These are phyloP conservation scores for Termitomyces sp. DNA, from an alignment of 768 basidiomycete species.

Conservation along the genomic window DNA sequence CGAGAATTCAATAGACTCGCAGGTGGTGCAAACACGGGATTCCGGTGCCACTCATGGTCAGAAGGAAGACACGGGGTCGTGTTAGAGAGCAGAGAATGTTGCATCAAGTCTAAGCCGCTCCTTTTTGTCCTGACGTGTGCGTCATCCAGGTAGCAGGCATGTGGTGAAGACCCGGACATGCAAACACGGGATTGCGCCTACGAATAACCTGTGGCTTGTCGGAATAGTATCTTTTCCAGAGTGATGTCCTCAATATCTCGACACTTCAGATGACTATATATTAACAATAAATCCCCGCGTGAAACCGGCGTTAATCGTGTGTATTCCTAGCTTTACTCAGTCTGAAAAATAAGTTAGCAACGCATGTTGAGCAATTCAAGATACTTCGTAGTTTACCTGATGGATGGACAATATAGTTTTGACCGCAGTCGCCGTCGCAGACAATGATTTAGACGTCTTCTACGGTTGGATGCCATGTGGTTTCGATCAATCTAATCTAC, in stretches of 20 bases:
- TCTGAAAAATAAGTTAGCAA: background rate
- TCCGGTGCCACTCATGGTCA: slow-evolving; percentile 13
- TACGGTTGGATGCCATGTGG: too few species aligned
- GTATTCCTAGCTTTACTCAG: background rate
- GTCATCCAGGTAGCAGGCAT: slow-evolving; percentile 10
- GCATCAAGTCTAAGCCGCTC: slow-evolving; percentile 8
- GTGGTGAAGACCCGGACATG: slow-evolving; percentile 12
- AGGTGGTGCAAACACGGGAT: slow-evolving; percentile 14
- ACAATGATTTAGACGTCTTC: too few species aligned
- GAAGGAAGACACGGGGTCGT: slow-evolving; percentile 3
- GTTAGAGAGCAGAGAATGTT: slow-evolving; percentile 3
- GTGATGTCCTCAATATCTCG: background rate
- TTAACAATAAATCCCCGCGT: background rate
- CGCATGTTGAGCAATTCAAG: too few species aligned
- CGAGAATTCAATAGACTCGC: slow-evolving; percentile 11
- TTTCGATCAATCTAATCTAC: background rate
- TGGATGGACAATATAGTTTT: too few species aligned
- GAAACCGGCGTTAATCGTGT: background rate
- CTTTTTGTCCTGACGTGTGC: slow-evolving; percentile 1
- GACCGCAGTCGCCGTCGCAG: background rate
- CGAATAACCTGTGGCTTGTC: background rate
- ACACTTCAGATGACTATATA: background rate
- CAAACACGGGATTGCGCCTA: slow-evolving; percentile 3
- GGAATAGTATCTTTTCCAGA: background rate
- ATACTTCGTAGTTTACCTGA: background rate